Evolutionary conservation across 2,329 filamentous ascomycete genomes (phyloP), one percentile per base, ranked within the genome.

Genomic region (Rhynchosporium secalis): DNA sequence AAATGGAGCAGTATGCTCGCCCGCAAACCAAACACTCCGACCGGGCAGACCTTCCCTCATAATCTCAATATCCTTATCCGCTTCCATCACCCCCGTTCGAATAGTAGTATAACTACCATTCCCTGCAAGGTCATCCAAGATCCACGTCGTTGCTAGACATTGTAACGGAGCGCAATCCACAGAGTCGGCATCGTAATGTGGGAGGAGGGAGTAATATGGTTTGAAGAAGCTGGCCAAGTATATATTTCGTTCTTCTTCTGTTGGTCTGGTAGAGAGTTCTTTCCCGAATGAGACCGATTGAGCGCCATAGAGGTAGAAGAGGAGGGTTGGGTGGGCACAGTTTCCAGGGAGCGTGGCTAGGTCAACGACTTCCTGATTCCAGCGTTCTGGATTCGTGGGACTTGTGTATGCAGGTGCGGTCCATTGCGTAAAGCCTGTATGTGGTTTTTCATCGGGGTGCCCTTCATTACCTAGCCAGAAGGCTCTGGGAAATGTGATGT

Each of bases 1-100:
- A 78, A 96, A 96, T 4, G 93, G 92, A 60, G 91, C 88, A 28
- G 92, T 96, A 76, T 91, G 87, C 73, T 91, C 87, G 0, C 88
- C 88, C 0, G 88, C 87, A 72, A 91, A 81, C 88, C 88, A 91
- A 1, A 73, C 13, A 36, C 65, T 62, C 20, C 68, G 65, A 0
- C 62, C 69, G 0, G 68, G 67, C 1, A 90, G 66, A 5, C 81
- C 80, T 28, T 75, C 72, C 28, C 78, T 76, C 40, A 84, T 73
- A 12, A 72, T 72, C 43, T 86, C 81, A 29, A 90, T 81, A 74
- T 90, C 85, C 61, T 78, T 74, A 70, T 86, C 85, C 0, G 81
- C 85, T 4, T 80, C 72, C 61, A 82, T 75, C 31, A 87, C 65
- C 0, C 86, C 86, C 26, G 83, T 77, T 62, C 87, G 86, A 73